phyloP scores from a whole-genome alignment of 768 basidiomycete genomes.

The Kwoniella europaea region DNA sequence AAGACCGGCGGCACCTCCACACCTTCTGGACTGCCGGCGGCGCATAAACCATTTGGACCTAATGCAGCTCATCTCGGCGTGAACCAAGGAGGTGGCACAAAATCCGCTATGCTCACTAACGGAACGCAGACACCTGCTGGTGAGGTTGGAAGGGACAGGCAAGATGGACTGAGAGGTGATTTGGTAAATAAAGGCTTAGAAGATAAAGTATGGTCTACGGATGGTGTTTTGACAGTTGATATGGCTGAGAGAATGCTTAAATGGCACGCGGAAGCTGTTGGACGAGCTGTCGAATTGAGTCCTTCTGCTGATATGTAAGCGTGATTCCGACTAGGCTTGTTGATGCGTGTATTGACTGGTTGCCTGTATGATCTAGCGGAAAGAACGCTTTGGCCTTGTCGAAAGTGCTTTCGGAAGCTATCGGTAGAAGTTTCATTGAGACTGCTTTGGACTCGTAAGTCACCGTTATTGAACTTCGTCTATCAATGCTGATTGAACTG shows the following conservation, averaged over 20 bases:
- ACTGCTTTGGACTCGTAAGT: constrained; percentile 89
- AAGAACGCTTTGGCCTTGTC: constrained; percentile 86
- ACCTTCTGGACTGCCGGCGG: constrained; percentile 9
- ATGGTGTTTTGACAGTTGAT: constrained; percentile 76
- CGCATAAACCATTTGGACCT: constrained; percentile 11
- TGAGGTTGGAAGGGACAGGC: constrained; percentile 15
- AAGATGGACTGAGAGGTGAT: constrained; percentile 34
- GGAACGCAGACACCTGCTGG: constrained; percentile 28
- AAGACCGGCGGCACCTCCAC: constrained; percentile 28
- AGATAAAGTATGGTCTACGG: constrained; percentile 76
- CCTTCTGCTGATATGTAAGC: constrained; percentile 80
- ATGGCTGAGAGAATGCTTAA: constrained; percentile 87
- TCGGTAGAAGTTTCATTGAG: constrained; percentile 83
- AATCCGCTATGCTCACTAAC: constrained; percentile 58
- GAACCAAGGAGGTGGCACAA: constrained; percentile 45
- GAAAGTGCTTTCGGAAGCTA: constrained; percentile 81
- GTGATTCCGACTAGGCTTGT: too few species aligned
- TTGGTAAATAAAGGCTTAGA: constrained; percentile 60
- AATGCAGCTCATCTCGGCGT: constrained; percentile 2
- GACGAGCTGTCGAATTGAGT: constrained; percentile 89
- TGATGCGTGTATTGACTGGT: background rate
- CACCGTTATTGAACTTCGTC: background rate
- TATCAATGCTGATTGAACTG: background rate
- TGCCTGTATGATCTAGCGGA: constrained; percentile 63
- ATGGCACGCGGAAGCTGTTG: constrained; percentile 98